Base-by-base conservation (phyloP, 352 stramenopile genomes). In the Saprolegnia parasitica region DNA sequence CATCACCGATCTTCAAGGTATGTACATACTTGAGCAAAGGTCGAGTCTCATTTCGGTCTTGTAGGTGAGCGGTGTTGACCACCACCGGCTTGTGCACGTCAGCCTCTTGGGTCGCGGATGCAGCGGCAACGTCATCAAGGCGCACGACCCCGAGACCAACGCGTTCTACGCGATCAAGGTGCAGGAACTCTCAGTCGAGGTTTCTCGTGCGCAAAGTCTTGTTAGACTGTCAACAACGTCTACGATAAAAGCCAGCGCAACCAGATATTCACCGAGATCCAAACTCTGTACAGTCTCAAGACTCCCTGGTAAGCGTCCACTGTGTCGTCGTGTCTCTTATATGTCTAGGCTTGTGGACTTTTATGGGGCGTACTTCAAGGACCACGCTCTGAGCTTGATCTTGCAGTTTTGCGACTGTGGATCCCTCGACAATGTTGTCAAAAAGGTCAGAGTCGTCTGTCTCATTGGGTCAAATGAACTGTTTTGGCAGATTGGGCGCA, bases 231-330 rank as follows among this genome's bases (percentile, higher is more conserved):
- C 13, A 85, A 83, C 54, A 90, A 90, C 68, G 81, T 92, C 24
- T 82, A 90, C 74, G 84, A 92, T 78, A 90, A 89, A 65, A 64
- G 73, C 46, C 88, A 89, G 58, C 80, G 83, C 37, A 75, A 91
- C 56, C 84, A 91, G 63, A 78, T 92, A 70, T 73, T 92, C 42
- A 90, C 80, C 23, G 84, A 92, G 74, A 91, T 92, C 68, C 81
- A 83, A 56, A 89, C 81, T 39, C 68, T 92, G 1, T 92, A 91
- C 70, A 82, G 78, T 54, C 82, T 90, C 40, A 77, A 86, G 52
- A 91, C 80, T 24, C 73, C 83, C 0, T 84, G 77, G 63, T 70
- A 9, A 8, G 18, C 23, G 13, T 50, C 47, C 29, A 39, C 45
- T 15, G 6, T 54, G 18, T 55, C 32, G 2, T 16, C 26, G 32